phyloP scores from a whole-genome alignment of 768 basidiomycete genomes.

The Serendipita sp. region DNA sequence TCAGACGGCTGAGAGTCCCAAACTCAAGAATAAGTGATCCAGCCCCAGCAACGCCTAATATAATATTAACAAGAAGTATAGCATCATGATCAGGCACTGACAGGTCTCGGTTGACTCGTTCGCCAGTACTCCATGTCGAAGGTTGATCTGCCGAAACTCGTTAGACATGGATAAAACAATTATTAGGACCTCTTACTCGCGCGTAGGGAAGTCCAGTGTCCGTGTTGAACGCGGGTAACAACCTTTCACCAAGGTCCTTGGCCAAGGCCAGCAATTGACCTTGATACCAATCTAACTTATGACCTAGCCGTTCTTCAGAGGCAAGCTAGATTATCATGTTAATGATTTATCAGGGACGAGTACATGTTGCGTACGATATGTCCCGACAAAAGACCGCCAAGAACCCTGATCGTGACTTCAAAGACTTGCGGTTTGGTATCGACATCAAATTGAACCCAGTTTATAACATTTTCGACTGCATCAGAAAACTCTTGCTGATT shows the following conservation, averaged over 20 bases:
- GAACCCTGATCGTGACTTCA: conserved; percentile 85
- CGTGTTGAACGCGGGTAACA: conserved; percentile 83
- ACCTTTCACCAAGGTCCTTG: conserved; percentile 65
- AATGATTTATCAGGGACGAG: conserved; percentile 8
- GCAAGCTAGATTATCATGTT: conserved; percentile 25
- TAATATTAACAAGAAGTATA: conserved; percentile 3
- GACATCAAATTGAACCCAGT: conserved; percentile 78
- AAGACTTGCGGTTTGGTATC: conserved; percentile 97
- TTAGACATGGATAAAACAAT: conserved; percentile 7
- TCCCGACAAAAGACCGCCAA: conserved; percentile 78
- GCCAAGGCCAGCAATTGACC: conserved; percentile 50
- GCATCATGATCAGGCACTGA: conserved; percentile 23
- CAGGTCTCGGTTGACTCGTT: conserved; percentile 78
- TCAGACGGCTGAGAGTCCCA: conserved; percentile 78
- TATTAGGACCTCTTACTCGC: conserved; percentile 34
- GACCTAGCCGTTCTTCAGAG: conserved; percentile 44
- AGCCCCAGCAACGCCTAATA: conserved; percentile 72
- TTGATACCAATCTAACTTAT: conserved; percentile 69
- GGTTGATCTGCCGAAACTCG: conserved; percentile 43
- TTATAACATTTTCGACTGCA: conserved; percentile 69
- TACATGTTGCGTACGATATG: conserved; percentile 33
- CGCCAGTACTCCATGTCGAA: conserved; percentile 55
- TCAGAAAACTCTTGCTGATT: conserved; percentile 63
- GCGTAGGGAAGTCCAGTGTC: conserved; percentile 87
- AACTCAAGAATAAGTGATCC: conserved; percentile 90